These are phyloP conservation scores for Kurtzmaniella fragi DNA, from an alignment of 805 yeast genomes.

Conservation along the genomic window DNA sequence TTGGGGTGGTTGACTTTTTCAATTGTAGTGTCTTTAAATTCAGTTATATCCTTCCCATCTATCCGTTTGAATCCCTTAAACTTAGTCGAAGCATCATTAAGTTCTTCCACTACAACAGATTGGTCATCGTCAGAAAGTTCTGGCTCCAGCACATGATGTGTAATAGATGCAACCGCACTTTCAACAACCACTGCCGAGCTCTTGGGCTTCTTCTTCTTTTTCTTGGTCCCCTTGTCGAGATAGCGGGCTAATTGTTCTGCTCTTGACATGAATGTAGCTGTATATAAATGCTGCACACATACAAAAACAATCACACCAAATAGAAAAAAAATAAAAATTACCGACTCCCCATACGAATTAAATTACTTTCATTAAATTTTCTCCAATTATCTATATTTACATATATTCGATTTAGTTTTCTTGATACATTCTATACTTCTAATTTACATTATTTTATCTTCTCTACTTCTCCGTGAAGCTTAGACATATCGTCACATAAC, in stretches of 20 bases:
- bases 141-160: constrained; percentile 4
- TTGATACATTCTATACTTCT: neutral
- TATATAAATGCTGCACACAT: neutral
- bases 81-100: constrained; percentile 4
- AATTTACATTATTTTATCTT: constrained; percentile 3
- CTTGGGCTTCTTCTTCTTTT: constrained; percentile 12
- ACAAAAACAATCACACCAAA: too few species aligned
- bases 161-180: neutral
- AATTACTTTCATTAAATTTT: too few species aligned
- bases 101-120: constrained; percentile 17
- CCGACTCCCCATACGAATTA: too few species aligned
- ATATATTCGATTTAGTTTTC: neutral
- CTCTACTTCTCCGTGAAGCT: constrained; percentile 45
- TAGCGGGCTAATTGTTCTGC: constrained; percentile 32
- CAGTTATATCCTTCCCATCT: constrained; percentile 12
- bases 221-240: constrained; percentile 11
- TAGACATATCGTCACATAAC: constrained; percentile 68
- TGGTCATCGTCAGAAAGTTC: constrained; percentile 14
- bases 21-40: neutral
- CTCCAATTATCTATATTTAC: neutral
- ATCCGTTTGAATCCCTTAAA: constrained; percentile 34
- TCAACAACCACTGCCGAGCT: constrained; percentile 3
- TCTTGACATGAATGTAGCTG: constrained; percentile 10
- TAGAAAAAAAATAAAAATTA: constrained; percentile 2
- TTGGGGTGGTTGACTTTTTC: neutral